Evolutionary conservation across 768 basidiomycete genomes (phyloP).

Genomic region (Trametes sanguinea): DNA sequence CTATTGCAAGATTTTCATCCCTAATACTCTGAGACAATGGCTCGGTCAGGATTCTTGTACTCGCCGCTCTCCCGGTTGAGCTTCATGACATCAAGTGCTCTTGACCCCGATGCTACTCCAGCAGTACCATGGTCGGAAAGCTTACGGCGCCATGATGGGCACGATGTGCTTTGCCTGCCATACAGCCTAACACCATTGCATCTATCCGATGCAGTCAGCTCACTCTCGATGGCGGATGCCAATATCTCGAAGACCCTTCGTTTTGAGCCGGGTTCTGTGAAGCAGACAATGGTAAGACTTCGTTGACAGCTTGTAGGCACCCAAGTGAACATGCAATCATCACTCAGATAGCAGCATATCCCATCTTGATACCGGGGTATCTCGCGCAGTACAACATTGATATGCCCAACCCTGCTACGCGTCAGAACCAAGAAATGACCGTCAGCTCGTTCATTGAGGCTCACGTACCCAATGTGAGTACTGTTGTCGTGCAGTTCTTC

Average conservation of each 20-base stretch:
- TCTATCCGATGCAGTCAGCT: slow-evolving; percentile 40
- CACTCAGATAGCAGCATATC: slow-evolving; percentile 56
- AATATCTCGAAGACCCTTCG: slow-evolving; percentile 41
- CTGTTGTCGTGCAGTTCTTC: background rate
- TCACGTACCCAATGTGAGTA: background rate
- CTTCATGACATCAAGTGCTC: slow-evolving; percentile 35
- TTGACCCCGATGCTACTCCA: slow-evolving; percentile 19
- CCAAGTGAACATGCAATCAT: background rate
- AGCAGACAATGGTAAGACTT: slow-evolving; percentile 45
- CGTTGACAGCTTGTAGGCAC: background rate
- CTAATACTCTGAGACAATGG: background rate
- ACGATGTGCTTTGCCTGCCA: slow-evolving; percentile 56
- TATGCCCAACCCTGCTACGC: slow-evolving; percentile 12
- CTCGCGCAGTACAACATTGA: slow-evolving; percentile 49
- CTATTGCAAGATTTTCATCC: too few species aligned
- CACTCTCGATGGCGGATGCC: slow-evolving; percentile 40
- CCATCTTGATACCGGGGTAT: slow-evolving; percentile 66
- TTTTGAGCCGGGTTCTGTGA: slow-evolving; percentile 47
- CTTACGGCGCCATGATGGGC: slow-evolving; percentile 48
- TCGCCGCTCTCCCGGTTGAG: slow-evolving; percentile 49
- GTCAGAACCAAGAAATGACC: background rate
- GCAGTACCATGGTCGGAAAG: slow-evolving; percentile 51
- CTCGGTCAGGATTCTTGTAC: slow-evolving; percentile 43
- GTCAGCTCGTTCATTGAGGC: slow-evolving; percentile 16
- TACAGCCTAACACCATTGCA: slow-evolving; percentile 57